A percentile compares a stretch with the other conserved stretches of the same genome.
These are phyloP conservation scores for Solanum corneliomulleri DNA, from an alignment of 257 asterid genomes.

Conservation along the genomic window DNA sequence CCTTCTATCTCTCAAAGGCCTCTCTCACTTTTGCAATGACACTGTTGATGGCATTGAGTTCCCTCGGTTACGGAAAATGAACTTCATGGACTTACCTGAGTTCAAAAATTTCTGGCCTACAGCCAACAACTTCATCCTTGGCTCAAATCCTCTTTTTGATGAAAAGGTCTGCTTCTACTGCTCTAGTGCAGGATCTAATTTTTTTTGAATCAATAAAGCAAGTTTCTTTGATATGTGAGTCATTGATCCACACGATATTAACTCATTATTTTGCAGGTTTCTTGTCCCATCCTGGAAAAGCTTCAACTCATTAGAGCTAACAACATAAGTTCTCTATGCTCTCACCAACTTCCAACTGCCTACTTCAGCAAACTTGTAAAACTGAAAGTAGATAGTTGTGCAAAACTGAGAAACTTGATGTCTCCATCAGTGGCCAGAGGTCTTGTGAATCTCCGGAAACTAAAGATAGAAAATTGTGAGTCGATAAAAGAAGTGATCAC, in stretches of 20 bases:
- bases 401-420: neutral
- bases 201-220: neutral
- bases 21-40: neutral
- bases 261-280: neutral
- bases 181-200: neutral
- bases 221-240: neutral
- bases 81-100: neutral
- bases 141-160: neutral
- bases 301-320: neutral
- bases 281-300: neutral
- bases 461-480: neutral
- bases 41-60: neutral
- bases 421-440: neutral
- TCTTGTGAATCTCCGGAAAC: neutral
- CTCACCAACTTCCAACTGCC: neutral
- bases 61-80: neutral
- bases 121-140: neutral
- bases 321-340: neutral
- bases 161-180: neutral
- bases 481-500: neutral
- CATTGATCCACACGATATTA: neutral
- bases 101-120: neutral
- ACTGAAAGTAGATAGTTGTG: neutral
- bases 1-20: neutral
- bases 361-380: neutral